A percentile compares a stretch with the other conserved stretches of the same genome.
These are phyloP conservation scores for Jamesozyma jinghongensis DNA, from an alignment of 805 yeast species.

Conservation along the genomic window DNA sequence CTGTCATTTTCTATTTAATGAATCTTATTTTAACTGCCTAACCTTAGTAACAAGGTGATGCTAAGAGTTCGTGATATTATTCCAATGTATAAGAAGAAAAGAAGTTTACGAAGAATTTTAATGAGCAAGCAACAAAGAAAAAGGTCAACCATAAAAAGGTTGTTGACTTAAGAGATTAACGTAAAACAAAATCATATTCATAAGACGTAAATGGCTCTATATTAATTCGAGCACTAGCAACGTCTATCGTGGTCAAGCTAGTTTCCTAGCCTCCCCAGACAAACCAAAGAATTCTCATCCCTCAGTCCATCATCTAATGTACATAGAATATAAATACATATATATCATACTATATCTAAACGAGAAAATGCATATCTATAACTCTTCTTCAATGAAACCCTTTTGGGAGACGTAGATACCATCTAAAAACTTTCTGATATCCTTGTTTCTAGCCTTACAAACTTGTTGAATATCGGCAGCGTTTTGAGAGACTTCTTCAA, in stretches of 20 bases:
- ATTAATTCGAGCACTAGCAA: conserved; percentile 14
- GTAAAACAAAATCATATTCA: neutral
- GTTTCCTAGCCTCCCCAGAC: neutral
- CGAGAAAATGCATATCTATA: conserved; percentile 83
- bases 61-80: too few relatives aligned
- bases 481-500: conserved; percentile 93
- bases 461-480: conserved; percentile 97
- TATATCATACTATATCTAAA: conserved; percentile 49
- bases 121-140: too few relatives aligned
- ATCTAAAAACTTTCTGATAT: conserved; percentile 99
- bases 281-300: too few relatives aligned
- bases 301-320: neutral
- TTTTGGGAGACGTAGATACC: conserved; percentile 99
- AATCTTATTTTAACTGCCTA: too few relatives aligned
- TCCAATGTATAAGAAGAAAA: too few relatives aligned
- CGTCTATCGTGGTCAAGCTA: conserved; percentile 4
- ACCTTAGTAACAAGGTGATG: too few relatives aligned
- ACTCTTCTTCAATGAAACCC: conserved; percentile 74
- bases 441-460: conserved; percentile 99
- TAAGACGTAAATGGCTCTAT: conserved; percentile 12
- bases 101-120: too few relatives aligned
- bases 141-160: neutral
- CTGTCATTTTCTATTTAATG: too few relatives aligned
- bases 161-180: neutral
- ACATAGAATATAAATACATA: too few relatives aligned